phyloP scores from a whole-genome alignment of 257 asterid genomes.

The Solanum tarijense region DNA sequence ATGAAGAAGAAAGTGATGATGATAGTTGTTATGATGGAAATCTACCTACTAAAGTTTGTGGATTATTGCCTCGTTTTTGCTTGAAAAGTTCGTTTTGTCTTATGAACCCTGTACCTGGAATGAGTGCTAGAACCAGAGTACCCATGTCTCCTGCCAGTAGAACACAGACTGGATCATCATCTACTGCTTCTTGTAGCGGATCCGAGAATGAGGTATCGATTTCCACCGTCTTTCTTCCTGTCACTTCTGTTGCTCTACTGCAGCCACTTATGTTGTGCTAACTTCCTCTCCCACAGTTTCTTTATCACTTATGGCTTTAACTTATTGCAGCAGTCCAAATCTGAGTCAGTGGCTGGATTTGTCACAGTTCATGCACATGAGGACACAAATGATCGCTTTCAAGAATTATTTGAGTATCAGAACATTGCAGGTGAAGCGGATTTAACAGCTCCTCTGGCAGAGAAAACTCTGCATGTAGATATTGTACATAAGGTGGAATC shows the following conservation, averaged over 20 bases:
- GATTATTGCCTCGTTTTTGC: conserved; percentile 77
- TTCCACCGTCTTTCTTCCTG: background rate
- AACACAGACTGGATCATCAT: conserved; percentile 31
- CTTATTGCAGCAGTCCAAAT: conserved; percentile 30
- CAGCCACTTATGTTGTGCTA: background rate
- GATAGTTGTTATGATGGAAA: conserved; percentile 27
- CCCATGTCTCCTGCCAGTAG: conserved; percentile 33
- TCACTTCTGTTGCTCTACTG: background rate
- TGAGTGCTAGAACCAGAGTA: conserved; percentile 50
- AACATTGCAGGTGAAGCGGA: conserved; percentile 11
- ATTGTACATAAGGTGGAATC: conserved; percentile 30
- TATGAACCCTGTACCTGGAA: conserved; percentile 50
- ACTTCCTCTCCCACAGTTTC: background rate
- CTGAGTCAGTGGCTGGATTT: conserved; percentile 28
- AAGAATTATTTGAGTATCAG: conserved; percentile 34
- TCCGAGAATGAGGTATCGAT: conserved; percentile 47
- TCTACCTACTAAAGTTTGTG: conserved; percentile 38
- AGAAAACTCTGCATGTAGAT: conserved; percentile 66
- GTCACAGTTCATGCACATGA: conserved; percentile 11
- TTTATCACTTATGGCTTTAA: background rate
- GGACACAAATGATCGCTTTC: conserved; percentile 25
- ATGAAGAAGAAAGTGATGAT: conserved; percentile 51
- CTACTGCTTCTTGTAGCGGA: conserved; percentile 28
- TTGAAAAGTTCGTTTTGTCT: conserved; percentile 34
- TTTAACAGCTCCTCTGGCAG: conserved; percentile 21